A percentile compares a stretch with the other conserved stretches of the same genome.
phyloP scores from a whole-genome alignment of 768 basidiomycete species.

The Lepiota brunneoincarnata region DNA sequence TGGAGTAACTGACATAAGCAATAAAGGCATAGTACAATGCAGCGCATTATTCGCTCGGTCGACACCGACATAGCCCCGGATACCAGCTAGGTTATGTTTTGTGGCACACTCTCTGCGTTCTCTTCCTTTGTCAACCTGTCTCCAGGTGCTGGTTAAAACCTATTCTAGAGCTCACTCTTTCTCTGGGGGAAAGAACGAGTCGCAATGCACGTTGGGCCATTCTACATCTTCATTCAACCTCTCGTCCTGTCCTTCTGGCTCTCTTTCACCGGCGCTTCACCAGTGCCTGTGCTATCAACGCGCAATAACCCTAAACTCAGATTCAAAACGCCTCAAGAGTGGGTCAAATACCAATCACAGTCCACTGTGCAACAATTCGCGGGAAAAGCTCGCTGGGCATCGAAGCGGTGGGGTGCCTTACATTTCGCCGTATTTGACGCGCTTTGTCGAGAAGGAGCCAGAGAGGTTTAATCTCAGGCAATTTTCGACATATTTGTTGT shows the following conservation, averaged over 20 bases:
- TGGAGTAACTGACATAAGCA: too few species aligned
- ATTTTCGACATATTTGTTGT: slow-evolving; percentile 2
- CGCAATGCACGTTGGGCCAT: not conserved
- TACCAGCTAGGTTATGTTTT: too few species aligned
- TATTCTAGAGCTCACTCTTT: too few species aligned
- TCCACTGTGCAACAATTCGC: not conserved
- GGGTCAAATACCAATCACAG: slow-evolving; percentile 3
- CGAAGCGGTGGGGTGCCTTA: not conserved
- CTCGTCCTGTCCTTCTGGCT: not conserved
- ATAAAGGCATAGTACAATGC: too few species aligned
- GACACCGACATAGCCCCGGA: too few species aligned
- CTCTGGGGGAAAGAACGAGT: too few species aligned
- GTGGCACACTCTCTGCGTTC: too few species aligned
- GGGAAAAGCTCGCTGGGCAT: not conserved
- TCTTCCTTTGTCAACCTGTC: too few species aligned
- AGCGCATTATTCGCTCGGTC: too few species aligned
- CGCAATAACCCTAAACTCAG: not conserved
- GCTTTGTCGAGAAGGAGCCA: not conserved
- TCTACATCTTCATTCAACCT: not conserved
- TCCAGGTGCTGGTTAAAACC: too few species aligned
- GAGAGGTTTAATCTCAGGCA: slow-evolving; percentile 1
- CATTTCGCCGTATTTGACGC: slow-evolving; percentile 4
- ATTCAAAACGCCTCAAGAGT: slow-evolving; percentile 5
- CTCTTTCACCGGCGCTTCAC: not conserved
- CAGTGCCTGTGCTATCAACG: not conserved